Conservation (phyloP, 2,329 filamentous ascomycete species). For the Talaromyces sp. region DNA sequence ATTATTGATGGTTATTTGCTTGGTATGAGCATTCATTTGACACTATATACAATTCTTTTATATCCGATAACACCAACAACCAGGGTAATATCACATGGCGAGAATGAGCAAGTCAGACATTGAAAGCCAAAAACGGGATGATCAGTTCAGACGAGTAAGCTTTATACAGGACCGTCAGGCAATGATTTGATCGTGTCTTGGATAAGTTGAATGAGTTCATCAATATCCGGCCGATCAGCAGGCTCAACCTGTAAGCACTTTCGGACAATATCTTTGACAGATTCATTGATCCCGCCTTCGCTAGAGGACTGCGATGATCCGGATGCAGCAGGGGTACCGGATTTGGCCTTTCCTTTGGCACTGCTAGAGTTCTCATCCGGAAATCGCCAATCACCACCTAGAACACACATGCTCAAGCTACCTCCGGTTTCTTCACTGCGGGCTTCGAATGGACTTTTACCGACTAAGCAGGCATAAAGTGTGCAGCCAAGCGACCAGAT, state of each 20-base stretch:
- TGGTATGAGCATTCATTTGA: background rate
- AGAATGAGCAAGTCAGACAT: background rate
- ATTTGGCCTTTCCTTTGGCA: conserved; percentile 56
- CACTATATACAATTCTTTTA: background rate
- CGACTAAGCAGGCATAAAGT: conserved; percentile 93
- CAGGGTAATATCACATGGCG: conserved; percentile 1
- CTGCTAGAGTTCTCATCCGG: conserved; percentile 72
- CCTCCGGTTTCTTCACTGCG: conserved; percentile 94
- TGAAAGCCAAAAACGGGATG: background rate
- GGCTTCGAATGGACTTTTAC: conserved; percentile 95
- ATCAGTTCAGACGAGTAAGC: background rate
- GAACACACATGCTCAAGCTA: conserved; percentile 83
- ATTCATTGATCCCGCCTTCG: conserved; percentile 61
- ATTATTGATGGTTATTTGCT: background rate
- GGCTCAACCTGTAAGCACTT: conserved; percentile 85
- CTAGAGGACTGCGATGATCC: conserved; percentile 3
- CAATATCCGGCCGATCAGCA: conserved; percentile 78
- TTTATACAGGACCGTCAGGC: conserved; percentile 43
- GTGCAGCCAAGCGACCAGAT: conserved; percentile 98
- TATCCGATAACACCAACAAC: background rate
- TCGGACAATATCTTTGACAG: conserved; percentile 81
- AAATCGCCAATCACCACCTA: conserved; percentile 94
- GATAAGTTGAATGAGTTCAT: conserved; percentile 76
- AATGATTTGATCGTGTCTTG: conserved; percentile 65
- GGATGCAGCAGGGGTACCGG: conserved; percentile 21